A percentile compares a stretch with the other conserved stretches of the same genome.
These are phyloP conservation scores for Lagenidium giganteum DNA, from an alignment of 352 stramenopile species.

Conservation along the genomic window DNA sequence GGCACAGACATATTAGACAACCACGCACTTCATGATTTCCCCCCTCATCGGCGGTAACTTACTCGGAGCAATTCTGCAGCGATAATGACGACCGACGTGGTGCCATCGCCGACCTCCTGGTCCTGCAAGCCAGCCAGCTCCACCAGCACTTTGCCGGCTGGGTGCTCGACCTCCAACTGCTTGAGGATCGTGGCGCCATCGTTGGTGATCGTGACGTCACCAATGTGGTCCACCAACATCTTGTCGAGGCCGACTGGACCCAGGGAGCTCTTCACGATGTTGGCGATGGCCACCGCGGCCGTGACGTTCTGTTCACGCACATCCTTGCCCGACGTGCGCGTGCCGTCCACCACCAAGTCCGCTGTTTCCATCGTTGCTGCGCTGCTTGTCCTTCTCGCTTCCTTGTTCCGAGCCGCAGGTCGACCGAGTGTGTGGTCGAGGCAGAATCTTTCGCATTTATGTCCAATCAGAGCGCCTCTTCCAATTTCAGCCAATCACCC, in stretches of 20 bases:
- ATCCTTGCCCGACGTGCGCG: conserved; percentile 90
- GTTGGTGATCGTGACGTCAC: conserved; percentile 99
- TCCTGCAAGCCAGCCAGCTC: conserved; percentile 98
- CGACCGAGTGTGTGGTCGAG: no score
- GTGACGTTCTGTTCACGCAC: conserved; percentile 96
- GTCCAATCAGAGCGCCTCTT: no score
- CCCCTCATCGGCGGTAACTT: no score
- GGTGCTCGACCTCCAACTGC: conserved; percentile 99
- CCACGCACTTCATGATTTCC: no score
- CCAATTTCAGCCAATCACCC: no score
- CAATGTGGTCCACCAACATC: conserved; percentile 98
- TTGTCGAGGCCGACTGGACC: conserved; percentile 99
- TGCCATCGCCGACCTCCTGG: conserved; percentile 99
- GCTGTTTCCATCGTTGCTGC: conserved; percentile 44
- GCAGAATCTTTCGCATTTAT: no score
- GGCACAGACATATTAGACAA: conserved; percentile 2
- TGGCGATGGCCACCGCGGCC: conserved; percentile 97
- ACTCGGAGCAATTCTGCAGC: conserved; percentile 97
- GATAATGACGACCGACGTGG: conserved; percentile 99
- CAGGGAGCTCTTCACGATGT: conserved; percentile 99
- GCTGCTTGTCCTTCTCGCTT: background rate
- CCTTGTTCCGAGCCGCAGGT: no score
- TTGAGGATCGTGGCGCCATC: conserved; percentile 99
- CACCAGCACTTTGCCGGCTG: conserved; percentile 97
- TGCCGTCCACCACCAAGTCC: conserved; percentile 88